phyloP scores from a whole-genome alignment of 208 protist genomes.

The Acanthamoeba castellanii region DNA sequence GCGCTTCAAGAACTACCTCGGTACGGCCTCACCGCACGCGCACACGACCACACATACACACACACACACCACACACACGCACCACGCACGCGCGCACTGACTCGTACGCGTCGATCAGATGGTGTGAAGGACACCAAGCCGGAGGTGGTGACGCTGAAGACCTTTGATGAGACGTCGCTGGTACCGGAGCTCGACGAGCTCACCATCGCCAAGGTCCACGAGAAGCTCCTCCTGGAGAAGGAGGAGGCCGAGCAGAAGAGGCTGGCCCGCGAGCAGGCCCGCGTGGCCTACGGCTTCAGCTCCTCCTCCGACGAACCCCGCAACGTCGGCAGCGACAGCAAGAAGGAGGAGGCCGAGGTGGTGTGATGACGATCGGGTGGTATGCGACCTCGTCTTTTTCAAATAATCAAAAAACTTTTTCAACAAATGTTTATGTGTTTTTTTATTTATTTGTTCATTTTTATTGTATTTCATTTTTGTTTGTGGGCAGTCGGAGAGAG shows the following conservation, averaged over 20 bases:
- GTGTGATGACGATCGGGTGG: too few relatives aligned
- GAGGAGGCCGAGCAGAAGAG: conserved; percentile 2
- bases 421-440: too few relatives aligned
- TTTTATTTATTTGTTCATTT: too few relatives aligned
- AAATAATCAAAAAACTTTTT: too few relatives aligned
- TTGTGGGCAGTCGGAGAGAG: too few relatives aligned
- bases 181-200: conserved; percentile 25
- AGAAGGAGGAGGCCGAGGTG: too few relatives aligned
- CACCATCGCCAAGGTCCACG: conserved; percentile 33
- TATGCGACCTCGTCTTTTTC: too few relatives aligned
- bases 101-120: neutral
- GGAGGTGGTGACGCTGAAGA: conserved; percentile 17
- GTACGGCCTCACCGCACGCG: neutral
- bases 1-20: conserved; percentile 42
- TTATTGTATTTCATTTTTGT: too few relatives aligned
- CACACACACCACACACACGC: too few relatives aligned
- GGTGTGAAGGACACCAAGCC: conserved; percentile 32
- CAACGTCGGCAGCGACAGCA: too few relatives aligned
- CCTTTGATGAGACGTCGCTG: conserved; percentile 46
- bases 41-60: neutral
- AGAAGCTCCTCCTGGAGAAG: neutral
- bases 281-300: neutral
- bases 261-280: neutral
- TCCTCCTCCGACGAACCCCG: neutral
- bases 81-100: neutral